These are phyloP conservation scores for Vachellia pachyceras DNA, from an alignment of 306 rosid genomes.

Conservation along the genomic window DNA sequence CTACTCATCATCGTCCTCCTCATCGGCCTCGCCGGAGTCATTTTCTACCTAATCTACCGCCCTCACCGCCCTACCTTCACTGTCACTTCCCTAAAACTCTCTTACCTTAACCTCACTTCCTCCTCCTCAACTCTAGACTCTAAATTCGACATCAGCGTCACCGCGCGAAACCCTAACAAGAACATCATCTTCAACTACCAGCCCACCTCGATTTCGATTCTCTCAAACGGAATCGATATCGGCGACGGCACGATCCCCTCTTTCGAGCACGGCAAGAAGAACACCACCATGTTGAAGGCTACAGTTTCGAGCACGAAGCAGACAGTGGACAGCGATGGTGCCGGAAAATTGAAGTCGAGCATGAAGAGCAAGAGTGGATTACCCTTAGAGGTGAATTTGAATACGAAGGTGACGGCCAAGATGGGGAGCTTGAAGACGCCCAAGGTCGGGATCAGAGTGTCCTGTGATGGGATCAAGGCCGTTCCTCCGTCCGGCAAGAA, in stretches of 20 bases:
- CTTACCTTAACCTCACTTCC: constrained; percentile 33
- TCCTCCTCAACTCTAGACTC: constrained; percentile 28
- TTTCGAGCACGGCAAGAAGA: constrained; percentile 66
- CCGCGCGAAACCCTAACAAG: constrained; percentile 47
- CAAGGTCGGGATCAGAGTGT: constrained; percentile 65
- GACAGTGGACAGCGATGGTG: constrained; percentile 44
- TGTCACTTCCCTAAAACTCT: constrained; percentile 43
- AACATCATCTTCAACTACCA: constrained; percentile 39
- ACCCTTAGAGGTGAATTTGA: constrained; percentile 61
- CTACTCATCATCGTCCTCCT: constrained; percentile 60
- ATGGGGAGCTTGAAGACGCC: constrained; percentile 72
- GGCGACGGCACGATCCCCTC: constrained; percentile 36
- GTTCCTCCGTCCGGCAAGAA: constrained; percentile 67
- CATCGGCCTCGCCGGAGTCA: constrained; percentile 52
- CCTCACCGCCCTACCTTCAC: constrained; percentile 49
- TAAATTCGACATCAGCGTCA: constrained; percentile 39
- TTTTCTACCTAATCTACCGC: constrained; percentile 68
- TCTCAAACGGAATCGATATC: constrained; percentile 20
- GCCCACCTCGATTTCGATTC: constrained; percentile 37
- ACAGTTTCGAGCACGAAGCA: constrained; percentile 43
- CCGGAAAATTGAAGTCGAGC: constrained; percentile 41
- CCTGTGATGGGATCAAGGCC: constrained; percentile 69
- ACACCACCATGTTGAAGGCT: constrained; percentile 67
- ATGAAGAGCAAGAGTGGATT: constrained; percentile 73
- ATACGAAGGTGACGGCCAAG: constrained; percentile 74